Base-by-base conservation (phyloP, 495 filamentous ascomycete species). In the Talaromyces ruber region DNA sequence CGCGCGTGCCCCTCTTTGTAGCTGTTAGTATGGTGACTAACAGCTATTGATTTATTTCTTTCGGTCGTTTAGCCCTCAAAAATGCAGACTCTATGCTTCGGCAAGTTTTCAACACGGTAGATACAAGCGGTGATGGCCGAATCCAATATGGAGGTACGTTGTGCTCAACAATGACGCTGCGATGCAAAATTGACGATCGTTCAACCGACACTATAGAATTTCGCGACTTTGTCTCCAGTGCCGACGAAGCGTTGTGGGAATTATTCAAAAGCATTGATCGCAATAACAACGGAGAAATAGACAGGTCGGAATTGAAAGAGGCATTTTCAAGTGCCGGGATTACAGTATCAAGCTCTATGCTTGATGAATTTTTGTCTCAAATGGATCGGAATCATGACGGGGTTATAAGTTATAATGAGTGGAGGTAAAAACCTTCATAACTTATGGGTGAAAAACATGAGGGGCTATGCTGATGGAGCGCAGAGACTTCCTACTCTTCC, bases 401-500 rank as follows among this genome's bases (percentile, higher is more conserved):
- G 18, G 88, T 83, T 60, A 97, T 98, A 64, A 89, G 81, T 50
- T 98, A 94, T 74, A 84, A 89, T 61, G 94, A 98, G 79, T 98
- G 94, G 94, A 90, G 94, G 93, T 98, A 88, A 25, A 22, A 12
- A 21, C 59, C 16, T 64, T 51, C 56, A 43, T 30, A 30, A 6
- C n/a, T n/a, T n/a, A n/a, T 30, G 9, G 29, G 6, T 6, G 2
- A 34, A 11, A 3, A 12, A 8, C 30, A 3, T 34, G 30, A 34
- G 11, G 30, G 30, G 30, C 11, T 11, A 11, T 32, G 14, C 43
- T 47, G 43, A 47, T 47, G 2, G 18, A 6, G 2, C 63, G 9
- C 63, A 97, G 94, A 64, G 88, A 98, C 73, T 98, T 98, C 73
- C 82, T 98, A 7, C 86, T 98, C 55, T 98, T 98, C 75, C 87